Evolutionary conservation across 2,329 filamentous ascomycete genomes (phyloP).

Genomic region (Exophiala alcalophila): DNA sequence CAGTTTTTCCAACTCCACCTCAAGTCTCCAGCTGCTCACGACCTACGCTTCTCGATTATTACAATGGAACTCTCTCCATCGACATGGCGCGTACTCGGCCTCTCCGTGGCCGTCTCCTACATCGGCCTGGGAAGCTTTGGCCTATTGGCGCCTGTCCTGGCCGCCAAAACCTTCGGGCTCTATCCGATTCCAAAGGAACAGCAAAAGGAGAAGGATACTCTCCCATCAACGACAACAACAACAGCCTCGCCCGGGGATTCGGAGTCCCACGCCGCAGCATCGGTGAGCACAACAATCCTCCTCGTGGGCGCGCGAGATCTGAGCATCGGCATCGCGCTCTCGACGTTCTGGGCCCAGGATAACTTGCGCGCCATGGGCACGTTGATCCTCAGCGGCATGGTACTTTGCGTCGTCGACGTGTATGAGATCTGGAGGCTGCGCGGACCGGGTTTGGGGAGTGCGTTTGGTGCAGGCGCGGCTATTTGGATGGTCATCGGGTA

Average conservation of each 20-base stretch:
- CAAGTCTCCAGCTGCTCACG: background rate
- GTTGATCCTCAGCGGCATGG: conserved; percentile 20
- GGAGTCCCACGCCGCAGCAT: conserved; percentile 1
- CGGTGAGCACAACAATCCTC: conserved; percentile 15
- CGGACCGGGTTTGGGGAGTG: conserved; percentile 8
- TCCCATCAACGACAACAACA: background rate
- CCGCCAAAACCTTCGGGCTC: conserved; percentile 16
- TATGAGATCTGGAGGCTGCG: conserved; percentile 12
- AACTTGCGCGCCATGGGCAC: conserved; percentile 24
- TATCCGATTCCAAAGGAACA: too few species aligned
- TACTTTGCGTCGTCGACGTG: conserved; percentile 21
- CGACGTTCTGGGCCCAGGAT: conserved; percentile 46
- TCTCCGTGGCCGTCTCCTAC: conserved; percentile 17
- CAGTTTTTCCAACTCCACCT: too few species aligned
- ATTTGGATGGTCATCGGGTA: conserved; percentile 20
- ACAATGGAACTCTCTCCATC: conserved; percentile 19
- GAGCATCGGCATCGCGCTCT: conserved; percentile 32
- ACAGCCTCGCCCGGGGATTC: background rate
- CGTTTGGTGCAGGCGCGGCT: conserved; percentile 13
- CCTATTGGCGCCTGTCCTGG: conserved; percentile 3
- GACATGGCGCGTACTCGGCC: conserved; percentile 24
- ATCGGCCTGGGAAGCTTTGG: conserved; percentile 22
- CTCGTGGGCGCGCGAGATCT: conserved; percentile 24
- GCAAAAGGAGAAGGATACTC: too few species aligned
- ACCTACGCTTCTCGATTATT: background rate